These are phyloP conservation scores for Yamadazyma friedrichii DNA, from an alignment of 1,139 yeast genomes.

Conservation along the genomic window DNA sequence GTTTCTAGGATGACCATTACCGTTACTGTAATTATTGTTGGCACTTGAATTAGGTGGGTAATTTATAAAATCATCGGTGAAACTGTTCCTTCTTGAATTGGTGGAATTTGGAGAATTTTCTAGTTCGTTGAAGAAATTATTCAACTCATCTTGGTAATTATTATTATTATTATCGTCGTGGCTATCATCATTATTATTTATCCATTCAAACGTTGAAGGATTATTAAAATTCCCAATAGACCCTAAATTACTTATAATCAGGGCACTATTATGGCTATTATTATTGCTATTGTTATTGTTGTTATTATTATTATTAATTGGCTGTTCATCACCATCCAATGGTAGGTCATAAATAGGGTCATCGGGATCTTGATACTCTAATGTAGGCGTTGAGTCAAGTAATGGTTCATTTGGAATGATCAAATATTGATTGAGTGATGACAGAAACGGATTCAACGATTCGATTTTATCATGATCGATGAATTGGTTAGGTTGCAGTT, in stretches of 20 bases:
- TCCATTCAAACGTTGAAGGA: conserved; percentile 32
- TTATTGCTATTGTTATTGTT: not conserved
- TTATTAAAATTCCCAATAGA: conserved; percentile 1
- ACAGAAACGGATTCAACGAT: conserved; percentile 14
- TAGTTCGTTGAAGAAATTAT: conserved; percentile 41
- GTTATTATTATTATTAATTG: not conserved
- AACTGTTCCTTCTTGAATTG: conserved; percentile 16
- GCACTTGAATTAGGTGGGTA: not conserved
- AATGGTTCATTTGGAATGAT: no score
- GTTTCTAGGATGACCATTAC: no score
- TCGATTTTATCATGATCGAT: not conserved
- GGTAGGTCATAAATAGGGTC: not conserved
- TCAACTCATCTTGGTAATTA: conserved; percentile 12
- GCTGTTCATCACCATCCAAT: not conserved
- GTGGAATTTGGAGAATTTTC: conserved; percentile 30
- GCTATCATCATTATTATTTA: conserved; percentile 10
- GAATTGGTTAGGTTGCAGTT: conserved; percentile 2
- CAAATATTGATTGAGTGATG: not conserved
- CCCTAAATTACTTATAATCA: not conserved
- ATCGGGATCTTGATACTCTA: not conserved
- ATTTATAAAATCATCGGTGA: conserved; percentile 7
- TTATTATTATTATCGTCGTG: conserved; percentile 11
- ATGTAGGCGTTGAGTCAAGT: not conserved
- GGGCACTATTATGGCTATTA: not conserved
- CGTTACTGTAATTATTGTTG: not conserved